Evolutionary conservation across 371 early-diverging fungal genomes (phyloP), one percentile per base, ranked within the genome.

Genomic region (Blakeslea trispora): DNA sequence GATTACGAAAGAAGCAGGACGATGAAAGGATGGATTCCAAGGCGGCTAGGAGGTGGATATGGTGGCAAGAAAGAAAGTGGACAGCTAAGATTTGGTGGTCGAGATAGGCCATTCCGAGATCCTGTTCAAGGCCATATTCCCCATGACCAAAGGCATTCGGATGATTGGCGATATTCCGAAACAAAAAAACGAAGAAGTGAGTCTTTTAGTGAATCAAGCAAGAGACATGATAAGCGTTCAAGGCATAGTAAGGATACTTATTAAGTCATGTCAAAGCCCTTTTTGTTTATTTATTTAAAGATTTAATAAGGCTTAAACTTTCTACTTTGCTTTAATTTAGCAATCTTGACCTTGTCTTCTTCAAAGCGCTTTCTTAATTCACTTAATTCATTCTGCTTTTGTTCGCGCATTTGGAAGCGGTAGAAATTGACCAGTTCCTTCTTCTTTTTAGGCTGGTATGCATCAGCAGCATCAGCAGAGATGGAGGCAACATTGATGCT

Each of bases 391-490:
- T 92, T 86, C 51, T 90, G 79, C 69, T 95, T 94, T 53, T 79
- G 79, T 77, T 96, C 94, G 22, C 95, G 87, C 81, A 89, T 78
- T 77, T 96, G 97, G 90, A 95, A 97, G 32, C 95, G 76, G 69
- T 97, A 97, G 81, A 97, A 94, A 75, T 95, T 90, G 42, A 81
- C 81, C 45, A 89, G 75, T 68, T 88, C 86, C 58, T 83, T 79
- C 75, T 89, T 87, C 79, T 93, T 93, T 52, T 71, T 69, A 2
- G 50, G 23, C 19, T 53, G 41, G 39, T 53, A 31, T 18, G 45
- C 44, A 31, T 83, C 81, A 1, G 81, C 75, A 17, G 76, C 75
- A 13, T 78, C 75, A 18, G 66, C 42, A 15, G 69, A 61, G 1
- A 90, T 89, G 5, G 77, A 75, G 5, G 50, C 50, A 17, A 88